These are phyloP conservation scores for Conoideocrella luteorostrata DNA, from an alignment of 2,329 filamentous ascomycete genomes.

Conservation along the genomic window DNA sequence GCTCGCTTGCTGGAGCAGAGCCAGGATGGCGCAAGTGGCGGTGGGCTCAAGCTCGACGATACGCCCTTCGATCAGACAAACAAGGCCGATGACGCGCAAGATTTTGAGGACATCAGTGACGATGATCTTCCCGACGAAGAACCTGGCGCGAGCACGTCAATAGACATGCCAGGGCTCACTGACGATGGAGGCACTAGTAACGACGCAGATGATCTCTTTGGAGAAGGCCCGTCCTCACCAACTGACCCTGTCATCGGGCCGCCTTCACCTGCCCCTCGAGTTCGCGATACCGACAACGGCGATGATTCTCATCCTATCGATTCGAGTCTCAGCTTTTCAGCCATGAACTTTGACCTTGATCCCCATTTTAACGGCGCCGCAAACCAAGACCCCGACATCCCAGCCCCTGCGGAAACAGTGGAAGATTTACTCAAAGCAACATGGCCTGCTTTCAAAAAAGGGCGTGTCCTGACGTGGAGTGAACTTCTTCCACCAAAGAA, in stretches of 20 bases:
- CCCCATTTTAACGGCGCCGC: conserved; percentile 33
- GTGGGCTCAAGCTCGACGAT: conserved; percentile 37
- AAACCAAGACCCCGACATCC: conserved; percentile 58
- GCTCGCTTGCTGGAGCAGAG: conserved; percentile 37
- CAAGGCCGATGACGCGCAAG: conserved; percentile 88
- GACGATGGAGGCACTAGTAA: conserved; percentile 56
- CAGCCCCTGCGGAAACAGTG: conserved; percentile 64
- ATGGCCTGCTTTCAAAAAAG: conserved; percentile 74
- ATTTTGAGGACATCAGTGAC: conserved; percentile 87
- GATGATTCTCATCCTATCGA: conserved; percentile 28
- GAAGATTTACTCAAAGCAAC: conserved; percentile 71
- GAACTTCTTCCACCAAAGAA: conserved; percentile 77
- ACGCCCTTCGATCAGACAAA: conserved; percentile 55
- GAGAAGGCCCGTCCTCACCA: conserved; percentile 50
- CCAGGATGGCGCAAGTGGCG: conserved; percentile 30
- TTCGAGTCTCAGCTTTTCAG: conserved; percentile 28
- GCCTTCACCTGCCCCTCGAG: conserved; percentile 38
- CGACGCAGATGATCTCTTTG: conserved; percentile 63
- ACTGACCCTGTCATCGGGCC: conserved; percentile 34
- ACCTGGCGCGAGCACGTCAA: conserved; percentile 31
- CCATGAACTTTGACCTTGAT: conserved; percentile 44
- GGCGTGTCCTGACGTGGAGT: conserved; percentile 71
- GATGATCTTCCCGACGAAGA: conserved; percentile 84
- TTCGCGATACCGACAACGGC: conserved; percentile 32
- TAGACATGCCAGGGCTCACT: conserved; percentile 47